These are phyloP conservation scores for Dioscorea dumetorum DNA, from an alignment of 106 monocot genomes.

Conservation along the genomic window DNA sequence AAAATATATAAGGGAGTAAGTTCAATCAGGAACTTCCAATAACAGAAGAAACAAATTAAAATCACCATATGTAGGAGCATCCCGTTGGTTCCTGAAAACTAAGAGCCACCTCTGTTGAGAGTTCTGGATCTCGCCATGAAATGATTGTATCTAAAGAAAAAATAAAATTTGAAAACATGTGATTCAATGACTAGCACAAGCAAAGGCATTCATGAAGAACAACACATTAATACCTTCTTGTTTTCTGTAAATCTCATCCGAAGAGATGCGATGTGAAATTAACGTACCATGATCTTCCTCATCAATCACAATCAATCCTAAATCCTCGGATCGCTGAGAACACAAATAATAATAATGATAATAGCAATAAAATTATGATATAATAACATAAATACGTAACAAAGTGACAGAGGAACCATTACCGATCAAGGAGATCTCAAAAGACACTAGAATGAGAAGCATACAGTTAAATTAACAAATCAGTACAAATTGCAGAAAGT, in stretches of 20 bases:
- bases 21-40: background rate
- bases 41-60: background rate
- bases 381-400: too few species aligned
- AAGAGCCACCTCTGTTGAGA: slow-evolving; percentile 76
- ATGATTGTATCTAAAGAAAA: slow-evolving; percentile 81
- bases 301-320: slow-evolving; percentile 81
- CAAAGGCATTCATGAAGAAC: background rate
- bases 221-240: slow-evolving; percentile 64
- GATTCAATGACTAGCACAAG: too few species aligned
- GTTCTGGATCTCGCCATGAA: slow-evolving; percentile 81
- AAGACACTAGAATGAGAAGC: too few species aligned
- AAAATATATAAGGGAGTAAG: background rate
- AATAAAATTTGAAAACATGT: too few species aligned
- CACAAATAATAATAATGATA: too few species aligned
- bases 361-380: too few species aligned
- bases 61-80: slow-evolving; percentile 92
- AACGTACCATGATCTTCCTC: slow-evolving; percentile 84
- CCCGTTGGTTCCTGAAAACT: slow-evolving; percentile 94
- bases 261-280: slow-evolving; percentile 73
- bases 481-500: too few species aligned
- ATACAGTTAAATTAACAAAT: too few species aligned
- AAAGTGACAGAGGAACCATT: too few species aligned
- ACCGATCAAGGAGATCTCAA: too few species aligned
- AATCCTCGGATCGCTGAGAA: slow-evolving; percentile 67
- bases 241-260: slow-evolving; percentile 79